Evolutionary conservation across 2,329 filamentous ascomycete genomes (phyloP).

Genomic region (Pestalotiopsis sp.): DNA sequence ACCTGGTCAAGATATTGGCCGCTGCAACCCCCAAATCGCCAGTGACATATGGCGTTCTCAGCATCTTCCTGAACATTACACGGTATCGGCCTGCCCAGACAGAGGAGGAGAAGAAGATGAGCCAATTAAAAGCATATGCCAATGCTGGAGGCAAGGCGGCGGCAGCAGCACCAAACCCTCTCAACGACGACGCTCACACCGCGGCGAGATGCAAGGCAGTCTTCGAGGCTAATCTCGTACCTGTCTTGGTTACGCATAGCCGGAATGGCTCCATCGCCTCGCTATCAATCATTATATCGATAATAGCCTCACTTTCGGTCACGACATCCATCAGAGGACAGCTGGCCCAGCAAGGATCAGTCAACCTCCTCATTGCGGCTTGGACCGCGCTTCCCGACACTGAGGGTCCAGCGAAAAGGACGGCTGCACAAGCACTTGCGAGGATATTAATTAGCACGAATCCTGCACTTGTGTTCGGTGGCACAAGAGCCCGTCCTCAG

Average conservation of each 20-base stretch:
- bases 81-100: constrained; percentile 76
- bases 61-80: constrained; percentile 84
- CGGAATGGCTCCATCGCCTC: constrained; percentile 73
- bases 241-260: constrained; percentile 75
- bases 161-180: constrained; percentile 60
- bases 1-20: constrained; percentile 66
- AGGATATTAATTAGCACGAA: constrained; percentile 87
- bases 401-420: constrained; percentile 50
- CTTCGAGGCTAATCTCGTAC: constrained; percentile 77
- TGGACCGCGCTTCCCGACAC: constrained; percentile 63
- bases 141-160: constrained; percentile 74
- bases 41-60: constrained; percentile 82
- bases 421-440: constrained; percentile 78
- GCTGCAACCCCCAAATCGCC: constrained; percentile 66
- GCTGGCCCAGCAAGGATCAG: constrained; percentile 90
- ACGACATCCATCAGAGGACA: constrained; percentile 74
- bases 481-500: constrained; percentile 72
- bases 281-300: constrained; percentile 72
- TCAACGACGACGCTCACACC: constrained; percentile 79
- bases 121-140: constrained; percentile 91
- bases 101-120: constrained; percentile 91
- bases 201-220: constrained; percentile 74
- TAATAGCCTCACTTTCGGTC: constrained; percentile 77
- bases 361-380: constrained; percentile 78
- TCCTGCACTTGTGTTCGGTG: constrained; percentile 80